Percentiles rank a stretch among this genome's conserved stretches.
Evolutionary conservation across 1,284 basidiomycete species (phyloP).

Genomic region (Anthracocystis setariae): DNA sequence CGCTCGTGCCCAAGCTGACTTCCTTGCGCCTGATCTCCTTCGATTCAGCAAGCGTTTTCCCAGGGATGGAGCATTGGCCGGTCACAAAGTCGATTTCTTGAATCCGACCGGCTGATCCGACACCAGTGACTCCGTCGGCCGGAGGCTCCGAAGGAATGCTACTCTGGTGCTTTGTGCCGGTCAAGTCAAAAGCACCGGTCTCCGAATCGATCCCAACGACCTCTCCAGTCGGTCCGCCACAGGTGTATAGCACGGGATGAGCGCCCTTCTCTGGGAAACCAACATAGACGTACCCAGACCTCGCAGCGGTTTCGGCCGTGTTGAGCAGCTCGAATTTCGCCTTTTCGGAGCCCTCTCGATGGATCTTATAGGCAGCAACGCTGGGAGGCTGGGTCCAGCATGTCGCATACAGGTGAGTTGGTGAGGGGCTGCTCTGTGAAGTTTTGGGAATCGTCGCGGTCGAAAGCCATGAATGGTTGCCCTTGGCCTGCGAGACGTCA

Average conservation of each 20-base stretch:
- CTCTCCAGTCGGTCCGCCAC: constrained; percentile 69
- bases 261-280: constrained; percentile 26
- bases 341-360: constrained; percentile 3
- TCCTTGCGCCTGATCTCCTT: constrained; percentile 10
- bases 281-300: constrained; percentile 52
- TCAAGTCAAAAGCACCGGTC: constrained; percentile 59
- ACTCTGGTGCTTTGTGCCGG: constrained; percentile 17
- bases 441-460: constrained; percentile 23
- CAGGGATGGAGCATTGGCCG: constrained; percentile 43
- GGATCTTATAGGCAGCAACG: constrained; percentile 47
- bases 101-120: constrained; percentile 42
- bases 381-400: constrained; percentile 53
- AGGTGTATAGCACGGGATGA: constrained; percentile 67
- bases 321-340: constrained; percentile 40
- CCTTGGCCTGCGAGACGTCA: constrained; percentile 34
- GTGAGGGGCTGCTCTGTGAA: neutral
- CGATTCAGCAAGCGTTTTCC: constrained; percentile 35
- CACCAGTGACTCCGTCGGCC: constrained; percentile 22
- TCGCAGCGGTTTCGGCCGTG: constrained; percentile 45
- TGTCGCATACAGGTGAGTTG: constrained; percentile 47
- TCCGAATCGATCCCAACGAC: constrained; percentile 62
- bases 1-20: neutral
- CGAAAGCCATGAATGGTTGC: constrained; percentile 55
- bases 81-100: constrained; percentile 63
- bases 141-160: constrained; percentile 13